A percentile compares a stretch with the other conserved stretches of the same genome.
phyloP scores from a whole-genome alignment of 768 basidiomycete species.

The Kwoniella bestiolae region DNA sequence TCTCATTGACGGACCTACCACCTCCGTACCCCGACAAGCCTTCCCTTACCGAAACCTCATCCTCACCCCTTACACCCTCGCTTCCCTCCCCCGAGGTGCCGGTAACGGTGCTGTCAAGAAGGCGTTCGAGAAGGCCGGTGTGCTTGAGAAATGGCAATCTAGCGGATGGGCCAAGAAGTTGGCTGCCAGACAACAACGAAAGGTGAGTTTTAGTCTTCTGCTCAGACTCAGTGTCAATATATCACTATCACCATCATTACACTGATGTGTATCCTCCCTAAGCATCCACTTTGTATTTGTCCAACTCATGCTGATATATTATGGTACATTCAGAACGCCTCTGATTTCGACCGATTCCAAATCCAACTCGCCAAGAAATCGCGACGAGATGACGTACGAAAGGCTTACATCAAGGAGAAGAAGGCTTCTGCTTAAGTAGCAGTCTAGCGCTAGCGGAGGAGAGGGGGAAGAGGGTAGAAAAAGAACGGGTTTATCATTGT shows the following conservation, averaged over 20 bases:
- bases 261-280: no score
- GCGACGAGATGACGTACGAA: constrained; percentile 66
- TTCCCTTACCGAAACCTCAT: constrained; percentile 90
- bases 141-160: constrained; percentile 84
- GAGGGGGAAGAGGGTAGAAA: not conserved
- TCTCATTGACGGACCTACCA: constrained; percentile 90
- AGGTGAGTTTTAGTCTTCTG: no score
- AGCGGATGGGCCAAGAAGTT: constrained; percentile 88
- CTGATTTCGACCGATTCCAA: constrained; percentile 90
- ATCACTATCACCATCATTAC: no score
- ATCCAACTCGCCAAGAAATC: constrained; percentile 88
- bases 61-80: constrained; percentile 82
- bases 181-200: constrained; percentile 71
- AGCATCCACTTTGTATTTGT: no score
- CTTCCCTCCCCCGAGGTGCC: constrained; percentile 83
- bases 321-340: constrained; percentile 60
- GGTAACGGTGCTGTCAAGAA: constrained; percentile 81
- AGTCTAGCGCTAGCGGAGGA: not conserved
- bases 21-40: constrained; percentile 87
- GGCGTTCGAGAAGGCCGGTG: constrained; percentile 80
- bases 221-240: no score
- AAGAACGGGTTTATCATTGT: constrained; percentile 5
- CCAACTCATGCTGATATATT: not conserved
- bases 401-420: constrained; percentile 59
- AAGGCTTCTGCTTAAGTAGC: constrained; percentile 56